phyloP scores from a whole-genome alignment of 2,329 filamentous ascomycete species.

The Sarocladium brachiariae region DNA sequence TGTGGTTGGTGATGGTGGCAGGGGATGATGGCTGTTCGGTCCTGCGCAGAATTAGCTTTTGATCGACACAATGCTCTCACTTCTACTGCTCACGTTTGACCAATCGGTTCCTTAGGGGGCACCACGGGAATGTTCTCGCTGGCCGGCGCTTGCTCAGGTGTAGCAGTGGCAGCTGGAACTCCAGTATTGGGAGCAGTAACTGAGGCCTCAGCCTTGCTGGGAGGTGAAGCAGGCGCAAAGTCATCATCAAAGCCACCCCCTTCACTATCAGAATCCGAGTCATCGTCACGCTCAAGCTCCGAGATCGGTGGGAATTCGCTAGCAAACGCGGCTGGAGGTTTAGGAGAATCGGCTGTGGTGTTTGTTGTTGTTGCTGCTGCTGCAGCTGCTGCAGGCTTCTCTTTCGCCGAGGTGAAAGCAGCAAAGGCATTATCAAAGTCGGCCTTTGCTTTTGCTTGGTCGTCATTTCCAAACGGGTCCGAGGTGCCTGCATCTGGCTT shows the following conservation, averaged over 20 bases:
- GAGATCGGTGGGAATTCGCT: constrained; percentile 89
- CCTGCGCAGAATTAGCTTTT: constrained; percentile 16
- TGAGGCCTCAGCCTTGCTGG: constrained; percentile 1
- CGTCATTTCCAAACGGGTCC: constrained; percentile 47
- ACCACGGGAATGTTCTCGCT: constrained; percentile 13
- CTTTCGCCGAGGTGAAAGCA: constrained; percentile 54
- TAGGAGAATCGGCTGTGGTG: constrained; percentile 26
- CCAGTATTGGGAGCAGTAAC: not conserved
- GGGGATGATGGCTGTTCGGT: constrained; percentile 25
- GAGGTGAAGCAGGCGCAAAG: constrained; percentile 62
- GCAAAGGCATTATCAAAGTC: constrained; percentile 85
- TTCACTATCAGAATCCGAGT: constrained; percentile 75
- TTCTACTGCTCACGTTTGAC: not conserved
- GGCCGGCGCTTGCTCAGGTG: constrained; percentile 6
- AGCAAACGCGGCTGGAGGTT: constrained; percentile 49
- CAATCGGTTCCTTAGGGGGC: constrained; percentile 18
- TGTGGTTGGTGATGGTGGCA: constrained; percentile 21
- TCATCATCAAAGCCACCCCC: constrained; percentile 88
- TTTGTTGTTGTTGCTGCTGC: too few species aligned
- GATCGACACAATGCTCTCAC: not conserved
- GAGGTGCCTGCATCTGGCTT: constrained; percentile 15
- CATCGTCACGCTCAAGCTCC: constrained; percentile 73
- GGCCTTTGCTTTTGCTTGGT: constrained; percentile 60
- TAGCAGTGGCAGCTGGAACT: constrained; percentile 11
- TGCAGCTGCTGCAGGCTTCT: constrained; percentile 30